phyloP scores from a whole-genome alignment of 169 alveolate genomes.

The Theileria annulata region DNA sequence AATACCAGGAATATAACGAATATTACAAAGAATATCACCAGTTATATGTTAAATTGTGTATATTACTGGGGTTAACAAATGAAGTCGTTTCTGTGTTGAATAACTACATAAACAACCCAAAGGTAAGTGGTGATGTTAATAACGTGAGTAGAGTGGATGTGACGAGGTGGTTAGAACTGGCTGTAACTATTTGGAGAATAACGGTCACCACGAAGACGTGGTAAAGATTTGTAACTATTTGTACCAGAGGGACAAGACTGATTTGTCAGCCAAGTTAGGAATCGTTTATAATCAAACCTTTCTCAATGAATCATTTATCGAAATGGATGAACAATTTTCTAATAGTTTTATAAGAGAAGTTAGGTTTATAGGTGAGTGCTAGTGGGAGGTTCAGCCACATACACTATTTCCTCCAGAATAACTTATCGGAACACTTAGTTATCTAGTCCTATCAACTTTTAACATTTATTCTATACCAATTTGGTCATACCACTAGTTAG shows the following conservation, averaged over 20 bases:
- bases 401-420: too few species aligned
- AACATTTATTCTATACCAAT: too few species aligned
- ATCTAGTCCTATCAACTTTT: too few species aligned
- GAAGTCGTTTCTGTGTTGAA: conserved; percentile 17
- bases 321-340: conserved; percentile 2
- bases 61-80: conserved; percentile 5
- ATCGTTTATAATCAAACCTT: conserved; percentile 46
- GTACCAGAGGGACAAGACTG: not conserved
- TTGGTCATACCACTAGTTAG: too few species aligned
- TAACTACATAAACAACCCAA: not conserved
- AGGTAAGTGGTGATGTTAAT: too few species aligned
- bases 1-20: not conserved
- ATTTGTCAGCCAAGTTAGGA: conserved; percentile 36
- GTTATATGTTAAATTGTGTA: not conserved
- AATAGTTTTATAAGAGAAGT: conserved; percentile 32
- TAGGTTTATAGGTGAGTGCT: conserved; percentile 35
- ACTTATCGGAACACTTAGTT: too few species aligned
- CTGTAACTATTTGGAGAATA: conserved; percentile 54
- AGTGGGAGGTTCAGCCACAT: not conserved
- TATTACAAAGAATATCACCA: not conserved
- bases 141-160: not conserved
- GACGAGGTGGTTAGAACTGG: conserved; percentile 22
- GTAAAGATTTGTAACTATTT: conserved; percentile 1
- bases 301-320: not conserved
- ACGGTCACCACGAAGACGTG: conserved; percentile 44